These are phyloP conservation scores for Vigna nakashimae DNA, from an alignment of 306 rosid genomes.

Conservation along the genomic window DNA sequence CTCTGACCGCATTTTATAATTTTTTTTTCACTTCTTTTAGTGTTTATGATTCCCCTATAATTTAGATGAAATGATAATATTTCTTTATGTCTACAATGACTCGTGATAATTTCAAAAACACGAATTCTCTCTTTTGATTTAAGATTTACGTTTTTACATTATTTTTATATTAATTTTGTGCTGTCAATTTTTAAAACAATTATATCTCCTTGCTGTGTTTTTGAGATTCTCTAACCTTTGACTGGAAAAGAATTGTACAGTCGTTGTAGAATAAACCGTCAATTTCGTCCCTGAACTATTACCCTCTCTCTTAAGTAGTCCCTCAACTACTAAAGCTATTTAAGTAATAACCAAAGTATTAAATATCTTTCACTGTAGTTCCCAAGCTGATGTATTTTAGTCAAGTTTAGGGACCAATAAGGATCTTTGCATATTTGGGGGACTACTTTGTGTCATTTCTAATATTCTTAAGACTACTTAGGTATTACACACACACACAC, in stretches of 20 bases:
- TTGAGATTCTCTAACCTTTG: constrained; percentile 16
- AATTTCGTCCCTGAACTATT: background rate
- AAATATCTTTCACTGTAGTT: too few relatives aligned
- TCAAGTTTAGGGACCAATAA: too few relatives aligned
- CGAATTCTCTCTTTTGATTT: background rate
- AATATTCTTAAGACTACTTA: too few relatives aligned
- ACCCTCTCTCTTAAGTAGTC: too few relatives aligned
- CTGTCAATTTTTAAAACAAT: too few relatives aligned
- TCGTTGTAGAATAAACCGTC: background rate
- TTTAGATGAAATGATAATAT: background rate
- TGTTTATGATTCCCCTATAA: background rate
- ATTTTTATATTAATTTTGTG: background rate
- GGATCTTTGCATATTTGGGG: too few relatives aligned
- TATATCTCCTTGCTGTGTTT: background rate
- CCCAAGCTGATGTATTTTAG: too few relatives aligned
- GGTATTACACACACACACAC: too few relatives aligned
- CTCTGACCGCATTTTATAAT: background rate
- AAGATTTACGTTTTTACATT: too few relatives aligned
- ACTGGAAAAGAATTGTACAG: constrained; percentile 8
- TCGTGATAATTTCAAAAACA: background rate
- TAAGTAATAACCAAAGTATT: too few relatives aligned
- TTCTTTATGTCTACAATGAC: background rate
- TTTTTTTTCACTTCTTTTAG: background rate
- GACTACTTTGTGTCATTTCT: too few relatives aligned
- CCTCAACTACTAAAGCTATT: too few relatives aligned